phyloP scores from a whole-genome alignment of 2,329 filamentous ascomycete species.

The Claviceps citrina region DNA sequence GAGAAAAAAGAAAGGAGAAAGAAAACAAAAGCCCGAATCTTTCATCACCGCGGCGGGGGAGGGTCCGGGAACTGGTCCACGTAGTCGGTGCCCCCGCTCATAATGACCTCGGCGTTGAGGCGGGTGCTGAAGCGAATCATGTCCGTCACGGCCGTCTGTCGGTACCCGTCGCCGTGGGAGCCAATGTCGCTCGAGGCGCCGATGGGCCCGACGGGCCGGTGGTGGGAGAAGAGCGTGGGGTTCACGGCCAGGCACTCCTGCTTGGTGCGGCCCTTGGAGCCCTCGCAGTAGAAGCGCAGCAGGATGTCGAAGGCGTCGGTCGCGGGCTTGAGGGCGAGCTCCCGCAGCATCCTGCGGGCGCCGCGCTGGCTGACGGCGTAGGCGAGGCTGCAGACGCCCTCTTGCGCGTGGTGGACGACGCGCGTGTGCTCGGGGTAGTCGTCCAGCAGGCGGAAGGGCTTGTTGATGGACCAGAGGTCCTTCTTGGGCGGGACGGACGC shows the following conservation, averaged over 20 bases:
- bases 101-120: slow-evolving; percentile 24
- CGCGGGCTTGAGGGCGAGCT: slow-evolving; percentile 26
- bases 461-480: slow-evolving; percentile 19
- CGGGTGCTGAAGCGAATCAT: slow-evolving; percentile 25
- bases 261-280: slow-evolving; percentile 17
- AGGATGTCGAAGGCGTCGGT: slow-evolving; percentile 28
- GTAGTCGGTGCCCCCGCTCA: slow-evolving; percentile 18
- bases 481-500: slow-evolving; percentile 19
- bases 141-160: slow-evolving; percentile 16
- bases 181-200: slow-evolving; percentile 22
- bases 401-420: slow-evolving; percentile 26
- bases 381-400: slow-evolving; percentile 25
- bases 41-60: too few species aligned
- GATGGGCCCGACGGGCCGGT: slow-evolving; percentile 23
- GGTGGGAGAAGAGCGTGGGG: slow-evolving; percentile 31
- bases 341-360: slow-evolving; percentile 26
- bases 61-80: slow-evolving; percentile 11
- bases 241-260: slow-evolving; percentile 25
- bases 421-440: slow-evolving; percentile 27
- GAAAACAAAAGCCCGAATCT: too few species aligned
- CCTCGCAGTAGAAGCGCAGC: slow-evolving; percentile 31
- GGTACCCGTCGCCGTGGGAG: slow-evolving; percentile 16
- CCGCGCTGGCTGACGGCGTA: slow-evolving; percentile 31
- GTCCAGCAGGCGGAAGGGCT: slow-evolving; percentile 20
- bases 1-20: too few species aligned